Base-by-base conservation (phyloP, 2,329 filamentous ascomycete species). In the Colletotrichum salicis region DNA sequence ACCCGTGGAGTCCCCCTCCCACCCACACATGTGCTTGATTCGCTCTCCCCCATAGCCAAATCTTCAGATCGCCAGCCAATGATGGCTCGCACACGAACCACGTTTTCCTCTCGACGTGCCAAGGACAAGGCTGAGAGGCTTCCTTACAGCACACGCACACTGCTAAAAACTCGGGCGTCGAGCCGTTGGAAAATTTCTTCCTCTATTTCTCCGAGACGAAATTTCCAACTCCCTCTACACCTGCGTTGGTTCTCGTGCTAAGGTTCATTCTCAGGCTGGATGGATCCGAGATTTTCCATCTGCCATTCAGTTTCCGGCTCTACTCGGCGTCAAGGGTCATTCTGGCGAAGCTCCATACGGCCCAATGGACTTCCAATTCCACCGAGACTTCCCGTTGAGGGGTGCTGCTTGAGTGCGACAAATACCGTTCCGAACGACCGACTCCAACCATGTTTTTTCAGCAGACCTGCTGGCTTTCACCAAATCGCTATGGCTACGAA, bases 81-180 rank as follows among this genome's bases (percentile, higher is more conserved):
- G 31, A 65, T 60, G 63, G 52, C 35, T 51, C 67, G 41, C 52
- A 48, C 63, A 74, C 54, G 59, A 71, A 75, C 75, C 76, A 76
- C 74, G 74, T 76, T 75, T 74, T 71, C 70, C 67, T 62, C 71
- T 73, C 70, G 70, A 74, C 75, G 72, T 71, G 74, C 73, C 71
- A 75, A 75, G 74, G 64, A 64, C 75, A 71, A 77, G 76, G 76
- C 76, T 77, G 76, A 76, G 69, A 27, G 22, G 56, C 11, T 29
- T 29, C 27, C 27, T 29, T 5, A 45, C 59, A n/a, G 37, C 31
- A 65, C 27, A 29, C 27, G 13, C 15, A n/a, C 41, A 48, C 19
- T 48, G 41, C 51, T 58, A 52, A 52, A 61, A 70, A 56, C 29
- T 15, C 29, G 15, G 33, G 35, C 37, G 35, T 11, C 24, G 54